Conservation (phyloP, 176 grass and related monocot species). For the Miscanthus lutarioriparius region DNA sequence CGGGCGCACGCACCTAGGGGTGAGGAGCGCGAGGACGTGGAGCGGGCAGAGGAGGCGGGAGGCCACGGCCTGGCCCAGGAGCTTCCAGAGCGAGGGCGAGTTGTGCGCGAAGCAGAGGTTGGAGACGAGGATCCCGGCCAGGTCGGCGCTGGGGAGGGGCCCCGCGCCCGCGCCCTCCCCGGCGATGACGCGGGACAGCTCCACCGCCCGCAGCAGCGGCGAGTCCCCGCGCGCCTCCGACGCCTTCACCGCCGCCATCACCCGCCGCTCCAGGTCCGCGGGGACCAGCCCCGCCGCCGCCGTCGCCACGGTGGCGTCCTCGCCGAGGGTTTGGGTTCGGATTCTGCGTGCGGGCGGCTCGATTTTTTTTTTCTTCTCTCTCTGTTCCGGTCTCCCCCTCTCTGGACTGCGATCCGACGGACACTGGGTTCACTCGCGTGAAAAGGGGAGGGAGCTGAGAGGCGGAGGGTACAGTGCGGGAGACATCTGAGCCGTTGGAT, state of each 20-base stretch:
- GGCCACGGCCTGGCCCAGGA: conserved; percentile 77
- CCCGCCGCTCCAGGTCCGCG: conserved; percentile 65
- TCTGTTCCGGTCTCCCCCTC: too few relatives aligned
- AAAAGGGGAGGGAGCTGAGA: background rate
- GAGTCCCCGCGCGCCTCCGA: conserved; percentile 86
- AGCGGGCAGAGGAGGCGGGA: conserved; percentile 69
- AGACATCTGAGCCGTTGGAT: conserved; percentile 23
- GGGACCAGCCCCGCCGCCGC: conserved; percentile 13
- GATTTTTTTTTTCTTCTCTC: background rate
- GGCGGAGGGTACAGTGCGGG: background rate
- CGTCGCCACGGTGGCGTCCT: conserved; percentile 29
- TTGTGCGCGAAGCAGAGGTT: conserved; percentile 92
- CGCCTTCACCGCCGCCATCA: conserved; percentile 78
- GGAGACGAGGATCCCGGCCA: conserved; percentile 82
- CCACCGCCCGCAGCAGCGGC: conserved; percentile 57
- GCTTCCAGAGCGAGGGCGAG: conserved; percentile 91
- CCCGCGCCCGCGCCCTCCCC: conserved; percentile 39
- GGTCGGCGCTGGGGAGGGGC: conserved; percentile 59
- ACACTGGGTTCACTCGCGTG: background rate
- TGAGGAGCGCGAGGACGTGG: conserved; percentile 92
- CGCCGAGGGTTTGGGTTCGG: conserved; percentile 49
- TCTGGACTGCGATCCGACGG: too few relatives aligned
- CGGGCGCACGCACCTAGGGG: conserved; percentile 51
- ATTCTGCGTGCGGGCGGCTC: background rate
- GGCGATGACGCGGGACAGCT: conserved; percentile 64